Base-by-base conservation (phyloP, 805 yeast genomes). In the Vanderwaltozyma tropicalis region DNA sequence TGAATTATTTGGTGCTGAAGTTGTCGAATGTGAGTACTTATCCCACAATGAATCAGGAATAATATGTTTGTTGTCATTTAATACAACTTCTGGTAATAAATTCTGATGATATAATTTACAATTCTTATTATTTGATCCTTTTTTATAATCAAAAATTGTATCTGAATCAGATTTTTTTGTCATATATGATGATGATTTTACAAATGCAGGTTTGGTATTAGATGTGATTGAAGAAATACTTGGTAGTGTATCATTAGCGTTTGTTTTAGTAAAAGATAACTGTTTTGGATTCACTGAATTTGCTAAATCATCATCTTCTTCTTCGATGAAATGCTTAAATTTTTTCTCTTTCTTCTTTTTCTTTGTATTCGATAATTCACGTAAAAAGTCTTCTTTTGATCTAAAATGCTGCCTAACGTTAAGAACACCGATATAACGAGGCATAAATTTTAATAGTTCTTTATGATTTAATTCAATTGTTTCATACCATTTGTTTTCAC, bases 401-500 rank as follows among this genome's bases (percentile, higher is more conserved):
- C 66, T 55, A 27, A 69, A 58, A 43, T 76, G 71, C 39, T 87
- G 89, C 41, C 97, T 71, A 4, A 89, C 97, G 57, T 89, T 89
- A 39, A 89, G 64, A 1, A 89, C 96, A 6, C 98, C 98, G 38
- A 89, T 84, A 58, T 92, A 92, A 45, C 76, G 74, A 2, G 99
- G 98, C 95, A 92, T 82, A 59, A 83, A 92, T 45, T 70, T 68
- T 40, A 87, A 67, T 29, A 92, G 65, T 35, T 80, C 88, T 17
- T 80, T 78, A 58, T 86, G 95, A 15, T 70, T 66, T 28, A 68
- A 60, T 61, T 92, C 97, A 32, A 92, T 79, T 4, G 79, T 76
- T 57, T 92, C 98, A 60, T 92, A 92, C 81, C 95, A 88, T 43
- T 68, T 63, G 61, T 92, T 85, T 54, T 92, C 99, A 40, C 95